Conservation (phyloP, 441 rosid species). For the Melastoma candidum region DNA sequence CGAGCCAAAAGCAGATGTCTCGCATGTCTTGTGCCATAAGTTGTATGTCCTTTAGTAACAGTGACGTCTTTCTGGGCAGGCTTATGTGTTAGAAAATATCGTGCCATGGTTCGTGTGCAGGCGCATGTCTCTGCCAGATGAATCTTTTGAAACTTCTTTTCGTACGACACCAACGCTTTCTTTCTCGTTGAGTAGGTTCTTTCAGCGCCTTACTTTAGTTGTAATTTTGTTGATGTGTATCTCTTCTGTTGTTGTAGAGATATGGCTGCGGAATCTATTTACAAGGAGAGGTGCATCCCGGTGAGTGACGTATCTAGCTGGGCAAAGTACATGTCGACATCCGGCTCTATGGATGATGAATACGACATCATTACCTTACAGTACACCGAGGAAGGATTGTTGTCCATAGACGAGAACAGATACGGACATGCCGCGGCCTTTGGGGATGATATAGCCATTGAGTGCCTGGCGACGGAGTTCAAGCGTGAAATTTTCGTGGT, state of each 20-base stretch:
- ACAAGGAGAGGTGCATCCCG: constrained; percentile 67
- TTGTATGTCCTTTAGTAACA: too few relatives aligned
- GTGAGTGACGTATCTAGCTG: constrained; percentile 74
- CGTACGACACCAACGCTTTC: background rate
- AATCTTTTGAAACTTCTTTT: too few relatives aligned
- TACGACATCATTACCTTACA: constrained; percentile 79
- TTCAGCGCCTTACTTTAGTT: background rate
- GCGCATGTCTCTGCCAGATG: too few relatives aligned
- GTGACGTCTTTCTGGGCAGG: too few relatives aligned
- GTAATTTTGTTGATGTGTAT: constrained; percentile 1
- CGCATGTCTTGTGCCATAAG: too few relatives aligned
- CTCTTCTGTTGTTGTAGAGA: constrained; percentile 45
- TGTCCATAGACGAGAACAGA: constrained; percentile 79
- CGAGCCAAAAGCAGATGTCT: too few relatives aligned
- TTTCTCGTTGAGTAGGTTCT: background rate
- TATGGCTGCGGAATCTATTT: constrained; percentile 76
- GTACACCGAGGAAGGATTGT: constrained; percentile 84
- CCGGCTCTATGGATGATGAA: constrained; percentile 83
- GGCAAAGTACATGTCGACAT: constrained; percentile 92
- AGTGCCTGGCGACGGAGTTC: constrained; percentile 92
- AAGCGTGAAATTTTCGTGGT: constrained; percentile 88
- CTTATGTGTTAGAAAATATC: too few relatives aligned
- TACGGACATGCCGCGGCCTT: constrained; percentile 84
- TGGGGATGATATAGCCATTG: constrained; percentile 93
- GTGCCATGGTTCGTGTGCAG: too few relatives aligned